Conservation (phyloP, 257 asterid species). For the Przewalskia tangutica region DNA sequence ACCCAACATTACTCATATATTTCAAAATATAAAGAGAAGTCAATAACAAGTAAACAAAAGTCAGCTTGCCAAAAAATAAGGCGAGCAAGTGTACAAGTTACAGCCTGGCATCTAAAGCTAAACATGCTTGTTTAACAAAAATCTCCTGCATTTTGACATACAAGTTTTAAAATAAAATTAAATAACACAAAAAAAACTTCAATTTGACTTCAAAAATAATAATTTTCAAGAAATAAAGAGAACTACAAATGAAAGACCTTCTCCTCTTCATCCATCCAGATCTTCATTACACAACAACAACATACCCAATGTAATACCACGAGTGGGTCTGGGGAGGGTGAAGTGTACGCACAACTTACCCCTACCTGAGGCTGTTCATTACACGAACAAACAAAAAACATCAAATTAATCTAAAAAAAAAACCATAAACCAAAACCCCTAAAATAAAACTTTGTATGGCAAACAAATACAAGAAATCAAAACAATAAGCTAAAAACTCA, state of each 20-base stretch:
- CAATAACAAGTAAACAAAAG: background rate
- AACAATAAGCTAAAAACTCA: slow-evolving; percentile 7
- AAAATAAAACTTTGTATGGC: background rate
- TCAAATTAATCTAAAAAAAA: background rate
- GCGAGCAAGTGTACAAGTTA: background rate
- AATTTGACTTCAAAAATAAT: background rate
- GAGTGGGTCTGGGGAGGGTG: too few relatives aligned
- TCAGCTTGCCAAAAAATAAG: background rate
- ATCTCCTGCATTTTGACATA: background rate
- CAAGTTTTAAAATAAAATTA: background rate
- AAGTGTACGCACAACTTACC: too few relatives aligned
- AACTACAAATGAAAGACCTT: background rate
- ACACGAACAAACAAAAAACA: background rate
- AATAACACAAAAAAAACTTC: background rate
- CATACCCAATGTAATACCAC: too few relatives aligned
- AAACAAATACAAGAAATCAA: slow-evolving; percentile 4
- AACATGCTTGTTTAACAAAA: background rate
- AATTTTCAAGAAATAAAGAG: background rate
- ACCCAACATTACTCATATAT: background rate
- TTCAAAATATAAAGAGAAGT: background rate
- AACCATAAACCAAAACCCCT: background rate
- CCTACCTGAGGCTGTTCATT: background rate
- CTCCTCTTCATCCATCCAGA: background rate
- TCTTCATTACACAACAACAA: background rate
- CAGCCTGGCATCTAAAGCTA: slow-evolving; percentile 4